Percentiles rank a stretch among this genome's conserved stretches.
These are phyloP conservation scores for Vinca minor DNA, from an alignment of 257 asterid species.

Conservation along the genomic window DNA sequence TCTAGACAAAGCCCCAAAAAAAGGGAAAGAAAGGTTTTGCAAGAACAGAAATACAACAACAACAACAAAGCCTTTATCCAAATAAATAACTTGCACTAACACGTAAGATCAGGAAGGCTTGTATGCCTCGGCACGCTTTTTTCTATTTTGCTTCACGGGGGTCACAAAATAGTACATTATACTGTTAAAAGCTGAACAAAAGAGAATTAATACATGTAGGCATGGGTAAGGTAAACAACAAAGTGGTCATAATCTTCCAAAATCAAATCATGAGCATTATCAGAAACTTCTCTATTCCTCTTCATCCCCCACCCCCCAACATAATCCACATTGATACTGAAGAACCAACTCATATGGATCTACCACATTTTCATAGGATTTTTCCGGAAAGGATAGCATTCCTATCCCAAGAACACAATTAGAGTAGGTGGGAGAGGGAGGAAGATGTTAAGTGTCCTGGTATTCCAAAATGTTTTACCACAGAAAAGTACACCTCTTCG, in stretches of 20 bases:
- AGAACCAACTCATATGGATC: not conserved
- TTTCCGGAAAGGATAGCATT: not conserved
- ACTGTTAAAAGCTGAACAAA: not conserved
- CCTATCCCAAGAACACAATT: not conserved
- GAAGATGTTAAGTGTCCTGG: not conserved
- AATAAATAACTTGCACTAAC: not conserved
- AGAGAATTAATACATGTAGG: not conserved
- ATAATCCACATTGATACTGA: too few species aligned
- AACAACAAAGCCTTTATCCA: not conserved
- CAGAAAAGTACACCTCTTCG: not conserved
- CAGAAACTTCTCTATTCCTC: too few species aligned
- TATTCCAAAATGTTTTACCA: not conserved
- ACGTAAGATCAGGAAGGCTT: not conserved
- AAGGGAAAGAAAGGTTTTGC: not conserved
- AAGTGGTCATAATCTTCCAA: too few species aligned
- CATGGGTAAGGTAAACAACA: too few species aligned
- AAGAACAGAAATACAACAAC: not conserved
- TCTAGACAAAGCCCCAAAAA: too few species aligned
- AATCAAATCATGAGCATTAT: too few species aligned
- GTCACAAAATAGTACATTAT: not conserved
- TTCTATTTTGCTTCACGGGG: not conserved
- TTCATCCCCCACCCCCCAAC: too few species aligned
- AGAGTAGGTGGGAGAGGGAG: not conserved
- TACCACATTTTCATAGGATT: not conserved
- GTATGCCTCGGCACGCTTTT: not conserved